These are phyloP conservation scores for Porogramme epimiltina DNA, from an alignment of 1,284 basidiomycete species.

Conservation along the genomic window DNA sequence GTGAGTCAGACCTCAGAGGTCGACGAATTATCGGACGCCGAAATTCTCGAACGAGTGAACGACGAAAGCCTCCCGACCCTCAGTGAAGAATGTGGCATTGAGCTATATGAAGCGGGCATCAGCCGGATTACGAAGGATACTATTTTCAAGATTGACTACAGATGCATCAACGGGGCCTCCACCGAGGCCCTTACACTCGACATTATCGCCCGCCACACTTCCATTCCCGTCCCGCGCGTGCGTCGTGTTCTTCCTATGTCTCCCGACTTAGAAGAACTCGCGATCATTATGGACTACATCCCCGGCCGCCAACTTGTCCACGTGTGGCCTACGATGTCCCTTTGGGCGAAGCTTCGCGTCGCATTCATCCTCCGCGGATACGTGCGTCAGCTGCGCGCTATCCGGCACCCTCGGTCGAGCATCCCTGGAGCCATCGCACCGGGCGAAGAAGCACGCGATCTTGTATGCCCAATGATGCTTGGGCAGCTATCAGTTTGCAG, in stretches of 20 bases:
- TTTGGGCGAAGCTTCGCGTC: conserved; percentile 9
- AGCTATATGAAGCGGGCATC: not conserved
- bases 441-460: not conserved
- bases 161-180: not conserved
- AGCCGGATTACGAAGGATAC: not conserved
- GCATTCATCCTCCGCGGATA: conserved; percentile 32
- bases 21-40: not conserved
- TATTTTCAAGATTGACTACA: not conserved
- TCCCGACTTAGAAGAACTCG: too few relatives aligned
- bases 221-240: not conserved
- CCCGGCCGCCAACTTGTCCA: not conserved
- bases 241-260: not conserved
- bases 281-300: not conserved
- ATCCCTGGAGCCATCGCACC: not conserved
- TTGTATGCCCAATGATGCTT: not conserved
- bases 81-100: not conserved
- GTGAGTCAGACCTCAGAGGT: not conserved
- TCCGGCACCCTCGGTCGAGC: conserved; percentile 7
- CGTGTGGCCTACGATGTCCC: not conserved
- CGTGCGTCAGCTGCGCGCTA: conserved; percentile 28
- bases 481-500: not conserved
- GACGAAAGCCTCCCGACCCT: not conserved
- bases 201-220: not conserved
- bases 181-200: not conserved
- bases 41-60: not conserved